Evolutionary conservation across 257 asterid genomes (phyloP), one percentile per base, ranked within the genome.

Genomic region (Capsicum chinense): DNA sequence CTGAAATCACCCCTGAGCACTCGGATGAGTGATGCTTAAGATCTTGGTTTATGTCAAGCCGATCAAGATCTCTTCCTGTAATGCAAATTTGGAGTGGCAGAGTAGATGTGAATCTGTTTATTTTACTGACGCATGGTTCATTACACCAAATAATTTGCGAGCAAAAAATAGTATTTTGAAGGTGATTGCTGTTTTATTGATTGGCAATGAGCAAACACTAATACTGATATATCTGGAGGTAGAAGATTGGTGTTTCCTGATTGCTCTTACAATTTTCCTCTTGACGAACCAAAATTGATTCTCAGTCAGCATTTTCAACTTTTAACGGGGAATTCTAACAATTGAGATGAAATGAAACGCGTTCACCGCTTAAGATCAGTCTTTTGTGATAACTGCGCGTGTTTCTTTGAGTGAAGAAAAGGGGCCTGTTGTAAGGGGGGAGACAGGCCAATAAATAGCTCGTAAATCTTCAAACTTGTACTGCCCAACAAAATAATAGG

Each of bases 61-160:
- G 19, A 50, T 50, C 47, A 48, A 37, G 62, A 74, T 21, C 44
- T 50, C 3, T 74, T 26, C 39, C 19, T 12, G 3, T n/a, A 11
- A 21, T 74, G 13, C 81, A 50, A 50, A 12, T 74, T 74, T 74
- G 62, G 81, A 50, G n/a, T 19, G 80, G 11, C 19, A 73, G 19
- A 48, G 6, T 6, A 50, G 59, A 52, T 76, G 8, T 50, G 50
- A 4, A 50, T 74, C 62, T 73, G 59, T 71, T 73, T 48, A 19
- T 73, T 21, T 68, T 73, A 73, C n/a, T 69, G 78, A 48, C 12
- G 0, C 60, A 11, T 19, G 60, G 44, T 74, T 74, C 0, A 19
- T 48, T 48, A 48, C n/a, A 50, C 62, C 60, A 3, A 47, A 44
- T 68, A 35, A 47, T 48, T 50, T 50, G 14, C 47, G 47, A 50